phyloP scores from a whole-genome alignment of 2,329 filamentous ascomycete species.

The Nectriaceae sp. region DNA sequence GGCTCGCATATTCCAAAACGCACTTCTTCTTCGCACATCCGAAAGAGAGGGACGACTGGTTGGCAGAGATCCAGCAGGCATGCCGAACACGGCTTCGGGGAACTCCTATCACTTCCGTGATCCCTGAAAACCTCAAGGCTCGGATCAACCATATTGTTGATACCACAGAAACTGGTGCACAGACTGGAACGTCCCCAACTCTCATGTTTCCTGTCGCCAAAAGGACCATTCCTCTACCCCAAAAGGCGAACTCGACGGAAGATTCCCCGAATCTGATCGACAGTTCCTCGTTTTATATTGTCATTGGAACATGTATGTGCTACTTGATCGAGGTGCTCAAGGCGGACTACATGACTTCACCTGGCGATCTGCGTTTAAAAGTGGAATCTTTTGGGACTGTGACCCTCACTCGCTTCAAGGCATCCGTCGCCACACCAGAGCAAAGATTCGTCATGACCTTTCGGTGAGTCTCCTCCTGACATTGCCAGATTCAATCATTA shows the following conservation, averaged over 20 bases:
- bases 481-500: constrained; percentile 2
- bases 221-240: constrained; percentile 42
- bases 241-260: constrained; percentile 43
- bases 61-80: constrained; percentile 48
- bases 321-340: constrained; percentile 53
- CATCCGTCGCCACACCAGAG: constrained; percentile 52
- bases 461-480: constrained; percentile 41
- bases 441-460: constrained; percentile 59
- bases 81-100: constrained; percentile 41
- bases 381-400: constrained; percentile 55
- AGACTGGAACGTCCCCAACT: constrained; percentile 30
- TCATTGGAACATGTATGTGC: constrained; percentile 55
- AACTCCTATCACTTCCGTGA: constrained; percentile 36
- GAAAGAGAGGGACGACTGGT: constrained; percentile 51
- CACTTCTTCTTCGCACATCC: constrained; percentile 52
- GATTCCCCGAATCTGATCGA: constrained; percentile 50
- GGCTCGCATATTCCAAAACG: constrained; percentile 47
- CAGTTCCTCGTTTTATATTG: constrained; percentile 55
- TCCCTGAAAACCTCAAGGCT: constrained; percentile 49
- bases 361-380: constrained; percentile 50
- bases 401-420: constrained; percentile 52
- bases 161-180: constrained; percentile 40
- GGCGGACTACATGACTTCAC: constrained; percentile 41
- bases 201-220: constrained; percentile 56
- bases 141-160: constrained; percentile 50